Conservation (phyloP, 768 basidiomycete species). For the Amanita fuliginea region DNA sequence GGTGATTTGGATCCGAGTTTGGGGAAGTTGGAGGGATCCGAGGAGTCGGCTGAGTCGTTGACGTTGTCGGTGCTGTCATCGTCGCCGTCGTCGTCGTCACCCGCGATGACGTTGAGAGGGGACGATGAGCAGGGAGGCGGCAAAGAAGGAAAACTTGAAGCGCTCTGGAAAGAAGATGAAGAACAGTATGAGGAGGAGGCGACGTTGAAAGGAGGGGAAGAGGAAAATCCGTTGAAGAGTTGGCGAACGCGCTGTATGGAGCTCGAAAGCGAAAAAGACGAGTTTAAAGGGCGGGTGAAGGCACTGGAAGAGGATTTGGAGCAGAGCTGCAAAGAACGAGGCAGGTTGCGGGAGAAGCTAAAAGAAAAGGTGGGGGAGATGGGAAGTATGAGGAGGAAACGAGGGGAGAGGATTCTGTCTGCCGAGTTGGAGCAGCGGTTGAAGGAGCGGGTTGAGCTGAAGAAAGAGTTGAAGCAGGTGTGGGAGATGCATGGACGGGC, state of each 20-base stretch:
- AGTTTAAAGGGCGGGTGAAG: background rate
- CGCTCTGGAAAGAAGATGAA: background rate
- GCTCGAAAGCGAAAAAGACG: background rate
- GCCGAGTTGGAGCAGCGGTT: background rate
- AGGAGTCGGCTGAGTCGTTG: background rate
- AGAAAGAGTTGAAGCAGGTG: background rate
- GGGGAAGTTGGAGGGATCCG: background rate
- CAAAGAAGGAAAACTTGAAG: background rate
- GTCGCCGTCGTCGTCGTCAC: too few species aligned
- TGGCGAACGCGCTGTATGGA: background rate
- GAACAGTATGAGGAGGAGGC: background rate
- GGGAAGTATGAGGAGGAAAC: background rate
- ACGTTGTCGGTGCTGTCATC: background rate
- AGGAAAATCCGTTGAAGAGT: background rate
- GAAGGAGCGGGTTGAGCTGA: background rate
- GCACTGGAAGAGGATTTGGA: background rate
- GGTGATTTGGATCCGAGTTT: too few species aligned
- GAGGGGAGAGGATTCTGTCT: background rate
- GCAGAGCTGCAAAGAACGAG: background rate
- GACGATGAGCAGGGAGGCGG: background rate
- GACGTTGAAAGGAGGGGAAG: background rate
- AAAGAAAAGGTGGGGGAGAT: background rate
- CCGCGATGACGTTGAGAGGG: background rate
- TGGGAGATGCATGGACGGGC: background rate
- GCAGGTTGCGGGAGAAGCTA: background rate